A percentile compares a stretch with the other conserved stretches of the same genome.
Conservation (phyloP, 805 yeast species). For the Spathaspora sp. region DNA sequence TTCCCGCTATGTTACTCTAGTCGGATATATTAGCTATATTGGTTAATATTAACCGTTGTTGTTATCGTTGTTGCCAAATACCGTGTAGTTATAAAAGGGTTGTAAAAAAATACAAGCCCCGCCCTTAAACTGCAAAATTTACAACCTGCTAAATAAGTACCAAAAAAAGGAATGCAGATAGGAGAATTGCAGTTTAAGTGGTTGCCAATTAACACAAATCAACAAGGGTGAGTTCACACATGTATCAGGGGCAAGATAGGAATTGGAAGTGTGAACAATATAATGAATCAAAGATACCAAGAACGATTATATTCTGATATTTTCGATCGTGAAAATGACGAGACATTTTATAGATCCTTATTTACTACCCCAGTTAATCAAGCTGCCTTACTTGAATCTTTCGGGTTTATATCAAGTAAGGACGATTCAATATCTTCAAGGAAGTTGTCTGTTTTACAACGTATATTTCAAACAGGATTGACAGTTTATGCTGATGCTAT, state of each 20-base stretch:
- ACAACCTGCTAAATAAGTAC: too few species aligned
- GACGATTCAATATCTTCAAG: background rate
- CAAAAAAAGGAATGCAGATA: too few species aligned
- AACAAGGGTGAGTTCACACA: background rate
- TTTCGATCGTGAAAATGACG: constrained; percentile 17
- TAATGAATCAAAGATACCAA: constrained; percentile 9
- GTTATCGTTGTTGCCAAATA: background rate
- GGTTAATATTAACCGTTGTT: background rate
- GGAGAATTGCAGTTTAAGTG: background rate
- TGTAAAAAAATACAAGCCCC: background rate
- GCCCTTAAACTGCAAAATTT: background rate
- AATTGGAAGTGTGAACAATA: background rate
- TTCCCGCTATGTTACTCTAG: background rate
- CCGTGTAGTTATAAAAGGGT: background rate
- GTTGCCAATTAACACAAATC: background rate
- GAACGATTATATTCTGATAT: constrained; percentile 19
- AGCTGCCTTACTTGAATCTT: constrained; percentile 18
- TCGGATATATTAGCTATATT: background rate
- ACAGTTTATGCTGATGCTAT: constrained; percentile 18
- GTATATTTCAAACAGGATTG: constrained; percentile 17
- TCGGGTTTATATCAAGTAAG: constrained; percentile 15
- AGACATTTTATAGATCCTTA: constrained; percentile 16
- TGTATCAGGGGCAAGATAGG: background rate
- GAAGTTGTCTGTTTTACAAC: constrained; percentile 4
- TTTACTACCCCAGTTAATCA: constrained; percentile 22